phyloP scores from a whole-genome alignment of 2,329 filamentous ascomycete species.

The Pleochaeta shiraiana region DNA sequence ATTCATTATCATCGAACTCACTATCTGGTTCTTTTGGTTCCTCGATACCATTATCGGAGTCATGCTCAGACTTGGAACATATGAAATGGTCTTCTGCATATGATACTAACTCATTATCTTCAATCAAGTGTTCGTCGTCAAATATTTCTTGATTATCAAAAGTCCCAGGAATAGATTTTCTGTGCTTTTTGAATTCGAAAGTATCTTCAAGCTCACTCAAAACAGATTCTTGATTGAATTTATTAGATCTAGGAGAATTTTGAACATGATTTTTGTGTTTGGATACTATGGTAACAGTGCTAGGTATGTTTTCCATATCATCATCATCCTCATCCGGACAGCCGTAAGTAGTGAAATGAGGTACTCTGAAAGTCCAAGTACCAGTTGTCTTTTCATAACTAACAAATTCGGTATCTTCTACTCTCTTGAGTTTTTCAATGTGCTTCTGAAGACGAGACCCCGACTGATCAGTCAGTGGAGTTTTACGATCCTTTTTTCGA shows the following conservation, averaged over 20 bases:
- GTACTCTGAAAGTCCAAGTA: constrained; percentile 79
- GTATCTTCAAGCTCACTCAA: constrained; percentile 18
- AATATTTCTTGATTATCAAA: constrained; percentile 43
- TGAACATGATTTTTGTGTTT: constrained; percentile 24
- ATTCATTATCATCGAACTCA: constrained; percentile 48
- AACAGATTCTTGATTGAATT: constrained; percentile 21
- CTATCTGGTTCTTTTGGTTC: constrained; percentile 40
- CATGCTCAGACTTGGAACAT: constrained; percentile 45
- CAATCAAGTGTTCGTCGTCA: constrained; percentile 26
- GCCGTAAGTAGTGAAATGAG: constrained; percentile 92
- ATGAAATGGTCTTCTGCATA: constrained; percentile 88
- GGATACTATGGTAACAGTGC: constrained; percentile 27
- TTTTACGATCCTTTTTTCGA: constrained; percentile 38
- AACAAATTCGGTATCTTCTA: constrained; percentile 62
- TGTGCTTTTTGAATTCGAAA: constrained; percentile 18
- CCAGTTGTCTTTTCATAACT: constrained; percentile 61
- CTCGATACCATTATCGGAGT: constrained; percentile 31
- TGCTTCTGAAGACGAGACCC: constrained; percentile 59
- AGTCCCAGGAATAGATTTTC: constrained; percentile 45
- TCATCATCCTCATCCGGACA: constrained; percentile 53
- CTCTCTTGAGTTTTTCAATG: constrained; percentile 55
- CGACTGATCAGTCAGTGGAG: constrained; percentile 32
- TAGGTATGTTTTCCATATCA: constrained; percentile 26
- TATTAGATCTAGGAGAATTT: constrained; percentile 13
- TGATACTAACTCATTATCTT: constrained; percentile 35